A percentile compares a stretch with the other conserved stretches of the same genome.
Conservation (phyloP, 768 basidiomycete genomes). For the Tephrocybe sp. region DNA sequence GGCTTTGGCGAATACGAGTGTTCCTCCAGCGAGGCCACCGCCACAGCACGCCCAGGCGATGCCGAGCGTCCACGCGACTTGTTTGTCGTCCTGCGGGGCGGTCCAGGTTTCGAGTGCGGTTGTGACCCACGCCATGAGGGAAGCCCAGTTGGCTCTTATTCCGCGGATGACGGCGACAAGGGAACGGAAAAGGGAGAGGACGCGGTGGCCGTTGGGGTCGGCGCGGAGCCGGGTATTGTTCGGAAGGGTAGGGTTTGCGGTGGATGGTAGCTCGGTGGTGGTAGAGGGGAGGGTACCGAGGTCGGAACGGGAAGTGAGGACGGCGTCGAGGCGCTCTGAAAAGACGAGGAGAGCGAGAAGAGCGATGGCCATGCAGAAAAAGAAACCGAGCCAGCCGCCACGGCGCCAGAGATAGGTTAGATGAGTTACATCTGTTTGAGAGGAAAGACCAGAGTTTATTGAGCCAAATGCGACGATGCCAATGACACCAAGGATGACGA, state of each 20-base stretch:
- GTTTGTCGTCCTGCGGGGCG: constrained; percentile 78
- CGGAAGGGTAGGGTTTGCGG: not conserved
- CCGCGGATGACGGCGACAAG: constrained; percentile 23
- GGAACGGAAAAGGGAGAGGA: not conserved
- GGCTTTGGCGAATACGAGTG: constrained; percentile 79
- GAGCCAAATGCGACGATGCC: constrained; percentile 88
- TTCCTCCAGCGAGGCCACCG: constrained; percentile 86
- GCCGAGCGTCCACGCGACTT: constrained; percentile 87
- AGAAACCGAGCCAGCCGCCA: constrained; percentile 87
- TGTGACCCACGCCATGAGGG: constrained; percentile 51
- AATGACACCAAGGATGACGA: constrained; percentile 81
- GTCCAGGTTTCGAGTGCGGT: constrained; percentile 75
- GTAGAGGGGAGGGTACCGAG: constrained; percentile 59
- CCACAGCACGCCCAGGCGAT: constrained; percentile 95
- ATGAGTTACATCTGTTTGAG: constrained; percentile 71
- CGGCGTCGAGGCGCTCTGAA: constrained; percentile 69
- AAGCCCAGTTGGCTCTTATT: constrained; percentile 41
- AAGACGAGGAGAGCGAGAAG: constrained; percentile 68
- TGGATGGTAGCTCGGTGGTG: constrained; percentile 9
- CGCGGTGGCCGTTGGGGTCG: not conserved
- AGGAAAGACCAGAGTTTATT: constrained; percentile 76
- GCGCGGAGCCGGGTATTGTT: constrained; percentile 5
- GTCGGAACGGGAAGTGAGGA: constrained; percentile 71
- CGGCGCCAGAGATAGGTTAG: constrained; percentile 86
- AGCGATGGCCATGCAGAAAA: constrained; percentile 74